phyloP scores from a whole-genome alignment of 2,329 filamentous ascomycete genomes.

The Pezicula neosporulosa region DNA sequence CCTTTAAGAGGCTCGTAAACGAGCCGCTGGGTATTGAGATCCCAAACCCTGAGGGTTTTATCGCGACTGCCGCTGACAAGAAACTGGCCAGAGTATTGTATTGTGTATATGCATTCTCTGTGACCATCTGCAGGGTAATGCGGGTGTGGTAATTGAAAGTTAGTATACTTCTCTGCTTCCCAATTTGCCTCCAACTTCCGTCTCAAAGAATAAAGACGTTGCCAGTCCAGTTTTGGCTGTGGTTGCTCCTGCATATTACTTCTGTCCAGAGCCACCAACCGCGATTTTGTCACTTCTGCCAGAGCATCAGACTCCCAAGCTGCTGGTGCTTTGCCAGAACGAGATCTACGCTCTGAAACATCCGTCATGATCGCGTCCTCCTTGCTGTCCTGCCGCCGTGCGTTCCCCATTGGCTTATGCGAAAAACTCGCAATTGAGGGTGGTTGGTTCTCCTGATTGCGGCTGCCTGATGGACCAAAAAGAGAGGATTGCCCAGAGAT shows the following conservation, averaged over 20 bases:
- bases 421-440: background rate
- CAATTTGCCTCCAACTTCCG: slow-evolving; percentile 85
- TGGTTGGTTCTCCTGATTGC: slow-evolving; percentile 9
- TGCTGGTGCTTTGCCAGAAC: too few relatives aligned
- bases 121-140: slow-evolving; percentile 78
- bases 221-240: slow-evolving; percentile 68
- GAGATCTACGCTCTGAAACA: background rate
- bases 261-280: slow-evolving; percentile 48
- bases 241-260: slow-evolving; percentile 44
- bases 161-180: slow-evolving; percentile 75
- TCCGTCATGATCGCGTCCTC: slow-evolving; percentile 6
- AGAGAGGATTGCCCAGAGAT: slow-evolving; percentile 15
- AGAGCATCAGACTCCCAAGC: background rate
- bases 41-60: slow-evolving; percentile 84
- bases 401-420: slow-evolving; percentile 3
- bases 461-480: slow-evolving; percentile 16
- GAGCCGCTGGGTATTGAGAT: slow-evolving; percentile 78
- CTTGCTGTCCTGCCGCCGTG: slow-evolving; percentile 6
- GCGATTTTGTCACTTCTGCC: slow-evolving; percentile 10
- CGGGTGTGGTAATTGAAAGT: slow-evolving; percentile 89
- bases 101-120: slow-evolving; percentile 88
- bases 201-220: slow-evolving; percentile 87
- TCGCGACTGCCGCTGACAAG: slow-evolving; percentile 94
- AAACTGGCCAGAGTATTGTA: slow-evolving; percentile 83
- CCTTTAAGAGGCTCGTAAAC: slow-evolving; percentile 68